A percentile compares a stretch with the other conserved stretches of the same genome.
Conservation (phyloP, 106 monocot species). For the Hemerocallis citrina region DNA sequence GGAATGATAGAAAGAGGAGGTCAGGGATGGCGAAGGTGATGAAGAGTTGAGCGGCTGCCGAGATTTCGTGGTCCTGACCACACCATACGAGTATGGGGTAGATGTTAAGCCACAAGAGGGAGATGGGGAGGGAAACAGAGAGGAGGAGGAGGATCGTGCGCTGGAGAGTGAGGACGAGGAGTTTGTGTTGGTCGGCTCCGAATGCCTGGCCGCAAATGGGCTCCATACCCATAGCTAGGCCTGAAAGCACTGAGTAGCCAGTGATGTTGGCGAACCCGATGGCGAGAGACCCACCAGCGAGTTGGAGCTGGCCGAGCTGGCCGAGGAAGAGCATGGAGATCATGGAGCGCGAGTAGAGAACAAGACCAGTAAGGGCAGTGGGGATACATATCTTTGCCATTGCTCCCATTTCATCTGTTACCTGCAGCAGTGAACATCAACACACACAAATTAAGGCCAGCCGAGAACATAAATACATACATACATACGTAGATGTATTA, state of each 20-base stretch:
- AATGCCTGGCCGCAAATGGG: constrained; percentile 97
- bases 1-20: constrained; percentile 70
- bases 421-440: constrained; percentile 33
- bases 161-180: constrained; percentile 74
- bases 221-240: constrained; percentile 95
- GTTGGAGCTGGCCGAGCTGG: constrained; percentile 69
- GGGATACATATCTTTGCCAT: constrained; percentile 65
- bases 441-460: not conserved
- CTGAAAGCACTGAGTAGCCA: constrained; percentile 90
- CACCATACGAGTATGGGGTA: constrained; percentile 32
- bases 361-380: constrained; percentile 68
- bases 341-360: constrained; percentile 83
- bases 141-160: constrained; percentile 80
- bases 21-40: constrained; percentile 59
- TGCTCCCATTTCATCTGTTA: constrained; percentile 55
- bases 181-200: constrained; percentile 61
- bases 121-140: constrained; percentile 63
- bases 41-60: constrained; percentile 42
- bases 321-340: constrained; percentile 96
- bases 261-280: constrained; percentile 97
- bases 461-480: not conserved
- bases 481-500: not conserved
- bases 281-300: constrained; percentile 80
- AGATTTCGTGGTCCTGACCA: constrained; percentile 55
- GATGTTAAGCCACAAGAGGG: constrained; percentile 76